Evolutionary conservation across 2,329 filamentous ascomycete species (phyloP).

Genomic region (Arthrobotrys pseudoclavata): DNA sequence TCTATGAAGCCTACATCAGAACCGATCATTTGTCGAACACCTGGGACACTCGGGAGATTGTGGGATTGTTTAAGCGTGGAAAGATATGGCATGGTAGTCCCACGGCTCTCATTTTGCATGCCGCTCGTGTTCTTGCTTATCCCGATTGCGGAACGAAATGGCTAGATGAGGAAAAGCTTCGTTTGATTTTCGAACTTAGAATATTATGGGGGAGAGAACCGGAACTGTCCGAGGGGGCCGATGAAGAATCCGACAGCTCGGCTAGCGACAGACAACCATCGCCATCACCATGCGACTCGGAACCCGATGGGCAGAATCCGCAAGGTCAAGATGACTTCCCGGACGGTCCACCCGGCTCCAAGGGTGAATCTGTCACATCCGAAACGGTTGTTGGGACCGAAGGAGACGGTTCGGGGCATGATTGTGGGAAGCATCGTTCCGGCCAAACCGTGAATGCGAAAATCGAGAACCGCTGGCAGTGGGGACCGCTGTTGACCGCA

Average conservation of each 20-base stretch:
- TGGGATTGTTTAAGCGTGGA: background rate
- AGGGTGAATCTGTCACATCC: background rate
- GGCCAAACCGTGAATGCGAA: background rate
- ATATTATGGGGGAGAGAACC: background rate
- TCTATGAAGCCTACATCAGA: background rate
- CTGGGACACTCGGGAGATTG: background rate
- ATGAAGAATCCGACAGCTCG: background rate
- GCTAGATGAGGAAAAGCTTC: background rate
- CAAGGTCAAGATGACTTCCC: background rate
- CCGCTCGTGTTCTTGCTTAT: background rate
- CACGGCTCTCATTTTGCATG: constrained; percentile 25
- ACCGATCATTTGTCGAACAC: background rate
- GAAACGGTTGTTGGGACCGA: background rate
- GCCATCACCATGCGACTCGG: no score
- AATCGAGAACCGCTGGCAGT: background rate
- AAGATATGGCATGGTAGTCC: constrained; percentile 31
- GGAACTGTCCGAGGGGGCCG: background rate
- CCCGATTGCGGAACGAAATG: background rate
- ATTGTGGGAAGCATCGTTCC: background rate
- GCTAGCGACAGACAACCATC: background rate
- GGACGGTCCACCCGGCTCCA: background rate
- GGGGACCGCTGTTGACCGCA: background rate
- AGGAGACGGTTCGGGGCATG: background rate
- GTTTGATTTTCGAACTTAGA: background rate
- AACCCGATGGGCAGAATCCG: background rate